phyloP scores from a whole-genome alignment of 805 yeast genomes.

The Pachysolen tannophilus region DNA sequence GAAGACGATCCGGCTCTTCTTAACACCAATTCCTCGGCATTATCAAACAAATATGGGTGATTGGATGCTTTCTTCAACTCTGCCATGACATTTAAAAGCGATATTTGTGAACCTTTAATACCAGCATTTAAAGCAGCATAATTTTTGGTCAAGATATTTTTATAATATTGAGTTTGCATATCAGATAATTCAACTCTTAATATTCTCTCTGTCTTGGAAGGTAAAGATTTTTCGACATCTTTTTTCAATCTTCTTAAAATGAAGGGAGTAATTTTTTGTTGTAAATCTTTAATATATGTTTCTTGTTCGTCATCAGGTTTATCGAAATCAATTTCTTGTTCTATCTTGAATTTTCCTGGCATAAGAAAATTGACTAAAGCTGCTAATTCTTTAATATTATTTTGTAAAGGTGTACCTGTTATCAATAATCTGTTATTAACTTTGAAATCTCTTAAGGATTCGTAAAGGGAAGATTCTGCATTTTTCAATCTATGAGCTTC shows the following conservation, averaged over 20 bases:
- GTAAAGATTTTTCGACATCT: slow-evolving; percentile 95
- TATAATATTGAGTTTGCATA: slow-evolving; percentile 89
- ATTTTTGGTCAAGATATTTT: slow-evolving; percentile 86
- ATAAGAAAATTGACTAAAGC: slow-evolving; percentile 90
- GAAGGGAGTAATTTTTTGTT: slow-evolving; percentile 80
- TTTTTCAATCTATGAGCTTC: slow-evolving; percentile 97
- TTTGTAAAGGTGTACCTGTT: slow-evolving; percentile 97
- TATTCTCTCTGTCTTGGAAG: slow-evolving; percentile 93
- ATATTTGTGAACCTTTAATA: slow-evolving; percentile 68
- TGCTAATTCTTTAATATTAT: slow-evolving; percentile 89
- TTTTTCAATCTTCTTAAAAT: slow-evolving; percentile 90
- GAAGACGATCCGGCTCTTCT: slow-evolving; percentile 49
- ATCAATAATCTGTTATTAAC: slow-evolving; percentile 80
- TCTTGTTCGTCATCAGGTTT: slow-evolving; percentile 84
- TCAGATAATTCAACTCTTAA: slow-evolving; percentile 93
- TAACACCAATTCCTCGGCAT: slow-evolving; percentile 79
- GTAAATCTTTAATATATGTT: slow-evolving; percentile 77
- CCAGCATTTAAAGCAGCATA: slow-evolving; percentile 89
- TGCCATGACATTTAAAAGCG: slow-evolving; percentile 85
- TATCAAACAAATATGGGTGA: slow-evolving; percentile 92
- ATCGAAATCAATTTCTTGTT: slow-evolving; percentile 93
- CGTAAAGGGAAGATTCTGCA: slow-evolving; percentile 88
- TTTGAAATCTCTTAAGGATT: slow-evolving; percentile 73
- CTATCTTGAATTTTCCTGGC: slow-evolving; percentile 90
- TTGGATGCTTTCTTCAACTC: slow-evolving; percentile 95